phyloP scores from a whole-genome alignment of 768 basidiomycete genomes.

The Phlebiopsis gigantea region DNA sequence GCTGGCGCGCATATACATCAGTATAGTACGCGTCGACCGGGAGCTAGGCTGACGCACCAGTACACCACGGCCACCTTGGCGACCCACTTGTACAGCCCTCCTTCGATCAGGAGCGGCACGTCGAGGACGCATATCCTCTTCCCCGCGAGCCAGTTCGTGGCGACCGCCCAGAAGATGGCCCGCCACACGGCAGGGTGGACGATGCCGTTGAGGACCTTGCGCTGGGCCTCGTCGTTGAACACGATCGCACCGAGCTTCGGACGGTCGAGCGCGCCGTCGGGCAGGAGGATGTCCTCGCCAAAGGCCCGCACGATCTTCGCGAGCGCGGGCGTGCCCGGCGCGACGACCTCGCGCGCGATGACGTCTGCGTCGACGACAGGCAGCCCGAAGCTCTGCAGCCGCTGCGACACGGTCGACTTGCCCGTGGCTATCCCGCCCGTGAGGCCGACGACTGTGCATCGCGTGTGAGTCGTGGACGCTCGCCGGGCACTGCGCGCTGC shows the following conservation, averaged over 20 bases:
- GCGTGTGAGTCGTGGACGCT: neutral
- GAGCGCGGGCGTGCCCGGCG: slow-evolving; percentile 75
- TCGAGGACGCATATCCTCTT: slow-evolving; percentile 80
- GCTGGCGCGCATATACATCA: slow-evolving; percentile 35
- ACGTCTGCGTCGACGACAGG: slow-evolving; percentile 94
- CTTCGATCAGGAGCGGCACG: slow-evolving; percentile 89
- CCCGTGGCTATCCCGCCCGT: slow-evolving; percentile 97
- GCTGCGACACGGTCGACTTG: slow-evolving; percentile 85
- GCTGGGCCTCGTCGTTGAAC: slow-evolving; percentile 70
- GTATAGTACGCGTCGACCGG: neutral
- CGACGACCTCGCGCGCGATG: slow-evolving; percentile 80
- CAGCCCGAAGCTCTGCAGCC: slow-evolving; percentile 60
- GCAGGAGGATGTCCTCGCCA: slow-evolving; percentile 59
- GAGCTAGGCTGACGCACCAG: slow-evolving; percentile 53
- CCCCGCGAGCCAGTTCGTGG: slow-evolving; percentile 72
- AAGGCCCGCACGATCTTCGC: slow-evolving; percentile 63
- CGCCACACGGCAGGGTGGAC: slow-evolving; percentile 87
- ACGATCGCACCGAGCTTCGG: slow-evolving; percentile 79
- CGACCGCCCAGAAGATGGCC: slow-evolving; percentile 65
- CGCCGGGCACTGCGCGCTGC: neutral
- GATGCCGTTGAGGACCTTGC: slow-evolving; percentile 74
- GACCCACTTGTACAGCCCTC: slow-evolving; percentile 78
- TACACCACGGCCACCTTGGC: slow-evolving; percentile 86
- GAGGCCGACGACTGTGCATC: slow-evolving; percentile 76
- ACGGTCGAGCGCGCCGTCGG: slow-evolving; percentile 74